Evolutionary conservation across 192 early-diverging fungal species (phyloP), one percentile per base, ranked within the genome.

Genomic region (Oehlia diaphana): DNA sequence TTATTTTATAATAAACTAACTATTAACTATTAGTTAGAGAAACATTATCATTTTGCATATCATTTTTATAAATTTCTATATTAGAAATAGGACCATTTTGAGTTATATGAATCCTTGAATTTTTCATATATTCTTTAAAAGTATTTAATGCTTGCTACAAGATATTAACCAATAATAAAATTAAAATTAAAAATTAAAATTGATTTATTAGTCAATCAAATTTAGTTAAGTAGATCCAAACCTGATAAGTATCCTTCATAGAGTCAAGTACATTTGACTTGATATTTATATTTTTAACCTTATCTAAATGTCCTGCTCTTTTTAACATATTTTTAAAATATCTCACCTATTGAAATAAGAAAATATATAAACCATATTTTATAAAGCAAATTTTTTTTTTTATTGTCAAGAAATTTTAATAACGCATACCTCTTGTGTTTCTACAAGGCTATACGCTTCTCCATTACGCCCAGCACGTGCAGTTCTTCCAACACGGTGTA

Each of bases 401-500:
- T 31, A 35, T 68, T 21, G 5, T 42, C 7, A 42, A 42, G 8
- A 0, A 5, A 42, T 42, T 42, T 42, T 42, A 8, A 42, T 7
- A 8, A 7, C 39, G 7, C 33, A 69, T 68, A 78, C 77, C 77
- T 94, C 92, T 79, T 92, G 86, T 64, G 81, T 83, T 49, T 90
- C 94, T 3, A 94, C 89, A 42, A 95, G 77, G 4, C 93, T 93
- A 70, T 92, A 94, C 0, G 94, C 94, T 8, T 85, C 81, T 35
- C 96, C 96, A n/a, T 90, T 84, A 31, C 93, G 85, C 9, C 95
- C 96, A 8, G 96, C 96, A 79, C 96, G 90, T 14, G 95, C 96
- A 3, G 95, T 96, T 76, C 97, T 88, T 7, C 97, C 97, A 0
- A 96, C 93, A 74, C 97, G 91, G 79, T 98, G 97, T n/a, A 96